Evolutionary conservation across 202 grass and related monocot species (phyloP).

Genomic region (Schoenoplectus tabernaemontani): DNA sequence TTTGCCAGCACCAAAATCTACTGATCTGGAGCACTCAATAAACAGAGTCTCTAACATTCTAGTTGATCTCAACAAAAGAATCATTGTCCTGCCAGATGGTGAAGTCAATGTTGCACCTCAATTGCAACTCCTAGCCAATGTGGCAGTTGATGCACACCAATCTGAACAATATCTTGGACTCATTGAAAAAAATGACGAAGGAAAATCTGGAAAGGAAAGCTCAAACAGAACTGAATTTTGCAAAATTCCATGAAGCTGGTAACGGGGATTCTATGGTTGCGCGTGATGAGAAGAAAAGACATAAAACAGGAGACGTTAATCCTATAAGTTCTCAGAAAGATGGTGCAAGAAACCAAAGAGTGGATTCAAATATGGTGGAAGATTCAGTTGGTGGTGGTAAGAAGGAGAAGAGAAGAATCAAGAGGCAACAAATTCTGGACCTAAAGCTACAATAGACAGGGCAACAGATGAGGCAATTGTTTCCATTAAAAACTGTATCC

Average conservation of each 20-base stretch:
- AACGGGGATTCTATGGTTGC: background rate
- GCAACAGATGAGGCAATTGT: slow-evolving; percentile 21
- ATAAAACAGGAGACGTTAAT: background rate
- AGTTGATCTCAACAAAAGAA: background rate
- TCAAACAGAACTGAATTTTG: background rate
- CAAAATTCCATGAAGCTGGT: background rate
- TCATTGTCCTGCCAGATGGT: background rate
- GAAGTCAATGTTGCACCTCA: background rate
- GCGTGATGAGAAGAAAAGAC: background rate
- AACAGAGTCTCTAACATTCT: too few species aligned
- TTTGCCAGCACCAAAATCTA: too few species aligned
- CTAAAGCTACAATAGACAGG: slow-evolving; percentile 31
- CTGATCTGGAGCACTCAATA: too few species aligned
- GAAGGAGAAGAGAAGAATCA: slow-evolving; percentile 46
- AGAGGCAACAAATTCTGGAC: slow-evolving; percentile 27
- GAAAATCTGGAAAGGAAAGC: background rate
- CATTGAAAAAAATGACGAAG: background rate
- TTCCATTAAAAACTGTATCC: slow-evolving; percentile 13
- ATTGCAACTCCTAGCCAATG: background rate
- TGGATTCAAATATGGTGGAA: slow-evolving; percentile 27
- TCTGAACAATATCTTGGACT: background rate
- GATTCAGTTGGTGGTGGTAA: slow-evolving; percentile 37
- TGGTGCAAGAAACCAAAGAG: slow-evolving; percentile 24
- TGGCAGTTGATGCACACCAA: background rate
- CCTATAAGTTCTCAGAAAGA: background rate